These are phyloP conservation scores for Paspalum vaginatum DNA, from an alignment of 176 grass and related monocot species.

Conservation along the genomic window DNA sequence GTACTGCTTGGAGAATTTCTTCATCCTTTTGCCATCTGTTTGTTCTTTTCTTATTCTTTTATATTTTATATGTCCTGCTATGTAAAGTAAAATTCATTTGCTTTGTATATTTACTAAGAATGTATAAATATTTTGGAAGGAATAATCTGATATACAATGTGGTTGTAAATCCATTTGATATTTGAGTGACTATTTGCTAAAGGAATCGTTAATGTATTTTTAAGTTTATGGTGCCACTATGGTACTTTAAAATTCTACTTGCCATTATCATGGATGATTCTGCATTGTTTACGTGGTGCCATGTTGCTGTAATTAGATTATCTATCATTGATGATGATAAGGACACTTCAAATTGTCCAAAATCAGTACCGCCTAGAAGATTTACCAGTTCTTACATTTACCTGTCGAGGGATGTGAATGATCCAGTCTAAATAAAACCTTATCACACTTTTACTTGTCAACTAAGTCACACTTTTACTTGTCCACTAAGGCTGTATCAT, in stretches of 20 bases:
- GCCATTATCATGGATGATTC: neutral
- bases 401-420: neutral
- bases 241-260: neutral
- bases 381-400: neutral
- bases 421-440: neutral
- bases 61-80: neutral
- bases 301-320: neutral
- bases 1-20: neutral
- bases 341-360: neutral
- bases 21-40: neutral
- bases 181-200: neutral
- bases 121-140: conserved; percentile 12
- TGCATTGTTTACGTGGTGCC: neutral
- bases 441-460: neutral
- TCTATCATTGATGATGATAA: neutral
- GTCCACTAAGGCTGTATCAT: neutral
- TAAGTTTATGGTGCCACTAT: neutral
- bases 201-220: neutral
- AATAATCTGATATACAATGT: neutral
- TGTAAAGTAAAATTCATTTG: neutral
- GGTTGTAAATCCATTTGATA: conserved; percentile 10
- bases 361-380: neutral
- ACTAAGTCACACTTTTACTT: neutral
- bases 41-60: neutral
- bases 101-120: neutral